Evolutionary conservation across 306 rosid genomes (phyloP).

Genomic region (Prunus salicina): DNA sequence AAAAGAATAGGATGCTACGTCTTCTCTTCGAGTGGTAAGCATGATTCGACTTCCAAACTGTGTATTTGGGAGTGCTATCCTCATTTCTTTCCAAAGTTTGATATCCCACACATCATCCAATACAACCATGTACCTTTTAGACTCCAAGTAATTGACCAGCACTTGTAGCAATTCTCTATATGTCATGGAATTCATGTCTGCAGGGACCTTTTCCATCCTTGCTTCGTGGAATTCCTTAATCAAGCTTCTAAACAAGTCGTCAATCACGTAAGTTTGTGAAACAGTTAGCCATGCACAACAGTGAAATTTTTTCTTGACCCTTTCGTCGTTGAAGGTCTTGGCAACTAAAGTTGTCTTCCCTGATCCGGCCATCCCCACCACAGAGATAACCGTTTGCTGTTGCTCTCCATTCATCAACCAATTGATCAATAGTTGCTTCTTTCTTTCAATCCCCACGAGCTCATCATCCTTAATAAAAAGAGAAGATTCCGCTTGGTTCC

Average conservation of each 20-base stretch:
- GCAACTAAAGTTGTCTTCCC: neutral
- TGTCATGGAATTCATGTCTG: slow-evolving; percentile 11
- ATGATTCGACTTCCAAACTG: slow-evolving; percentile 19
- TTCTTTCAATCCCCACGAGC: slow-evolving; percentile 3
- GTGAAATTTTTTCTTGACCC: neutral
- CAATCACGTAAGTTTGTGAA: slow-evolving; percentile 10
- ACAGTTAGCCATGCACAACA: slow-evolving; percentile 16
- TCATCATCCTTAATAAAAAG: slow-evolving; percentile 10
- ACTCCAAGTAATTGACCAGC: slow-evolving; percentile 6
- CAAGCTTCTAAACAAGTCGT: slow-evolving; percentile 22
- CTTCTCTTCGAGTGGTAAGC: slow-evolving; percentile 20
- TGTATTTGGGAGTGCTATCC: slow-evolving; percentile 11
- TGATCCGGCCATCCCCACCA: neutral
- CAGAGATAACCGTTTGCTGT: neutral
- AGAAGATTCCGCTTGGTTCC: neutral
- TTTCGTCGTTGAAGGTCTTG: neutral
- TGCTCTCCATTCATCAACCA: neutral
- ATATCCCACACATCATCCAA: slow-evolving; percentile 19
- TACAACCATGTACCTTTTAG: slow-evolving; percentile 10
- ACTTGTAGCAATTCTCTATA: slow-evolving; percentile 10
- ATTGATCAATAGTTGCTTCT: neutral
- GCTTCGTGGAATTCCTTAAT: slow-evolving; percentile 13
- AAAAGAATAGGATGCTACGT: neutral
- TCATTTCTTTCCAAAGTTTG: slow-evolving; percentile 5
- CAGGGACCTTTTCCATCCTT: neutral